These are phyloP conservation scores for Chlorophyllum brunneum DNA, from an alignment of 768 basidiomycete genomes.

Conservation along the genomic window DNA sequence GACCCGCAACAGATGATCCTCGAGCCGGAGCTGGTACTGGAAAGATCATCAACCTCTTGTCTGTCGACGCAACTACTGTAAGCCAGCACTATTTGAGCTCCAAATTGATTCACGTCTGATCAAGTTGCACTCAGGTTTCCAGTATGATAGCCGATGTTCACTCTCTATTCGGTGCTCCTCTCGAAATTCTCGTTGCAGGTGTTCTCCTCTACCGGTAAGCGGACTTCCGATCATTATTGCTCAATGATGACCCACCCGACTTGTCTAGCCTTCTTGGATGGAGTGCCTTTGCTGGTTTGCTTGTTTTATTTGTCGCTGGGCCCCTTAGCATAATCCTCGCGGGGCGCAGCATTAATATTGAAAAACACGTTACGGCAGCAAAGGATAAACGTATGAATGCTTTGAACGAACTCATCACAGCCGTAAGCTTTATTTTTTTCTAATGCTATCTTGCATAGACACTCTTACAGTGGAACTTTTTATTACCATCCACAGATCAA, in stretches of 20 bases:
- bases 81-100: conserved; percentile 9
- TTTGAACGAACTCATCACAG: conserved; percentile 72
- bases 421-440: conserved; percentile 39
- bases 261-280: conserved; percentile 61
- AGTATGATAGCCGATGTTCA: conserved; percentile 54
- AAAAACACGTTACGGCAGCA: conserved; percentile 56
- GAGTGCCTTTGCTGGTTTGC: conserved; percentile 74
- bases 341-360: conserved; percentile 52
- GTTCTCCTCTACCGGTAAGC: conserved; percentile 77
- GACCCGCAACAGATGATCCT: conserved; percentile 44
- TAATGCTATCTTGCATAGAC: not conserved
- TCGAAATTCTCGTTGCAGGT: conserved; percentile 73
- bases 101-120: not conserved
- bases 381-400: conserved; percentile 77
- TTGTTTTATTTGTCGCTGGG: conserved; percentile 63
- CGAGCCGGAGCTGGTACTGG: conserved; percentile 82
- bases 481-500: conserved; percentile 40
- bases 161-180: conserved; percentile 70
- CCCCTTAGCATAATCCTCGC: conserved; percentile 71
- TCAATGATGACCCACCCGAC: not conserved
- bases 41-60: conserved; percentile 89
- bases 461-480: not conserved
- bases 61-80: conserved; percentile 65
- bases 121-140: conserved; percentile 33
- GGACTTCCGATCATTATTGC: conserved; percentile 15